Conservation (phyloP, 1,284 basidiomycete species). For the Malassezia psittaci region DNA sequence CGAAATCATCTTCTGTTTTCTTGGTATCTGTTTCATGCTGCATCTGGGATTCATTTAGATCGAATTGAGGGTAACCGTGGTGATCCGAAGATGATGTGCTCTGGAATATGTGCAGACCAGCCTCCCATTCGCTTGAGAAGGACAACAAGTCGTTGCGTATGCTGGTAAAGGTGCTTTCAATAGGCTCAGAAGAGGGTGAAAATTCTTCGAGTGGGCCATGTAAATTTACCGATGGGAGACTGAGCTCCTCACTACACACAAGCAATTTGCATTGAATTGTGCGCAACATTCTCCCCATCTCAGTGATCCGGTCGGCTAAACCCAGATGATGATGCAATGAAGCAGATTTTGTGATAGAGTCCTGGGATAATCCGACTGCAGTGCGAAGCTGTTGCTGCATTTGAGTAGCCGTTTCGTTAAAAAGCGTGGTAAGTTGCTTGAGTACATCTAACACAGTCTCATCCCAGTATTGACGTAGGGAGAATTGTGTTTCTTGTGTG, state of each 20-base stretch:
- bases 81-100: background rate
- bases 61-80: no score
- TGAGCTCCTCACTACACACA: slow-evolving; percentile 36
- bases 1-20: background rate
- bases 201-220: slow-evolving; percentile 23
- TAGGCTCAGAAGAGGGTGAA: background rate
- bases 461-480: slow-evolving; percentile 13
- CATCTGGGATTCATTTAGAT: background rate
- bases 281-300: slow-evolving; percentile 36
- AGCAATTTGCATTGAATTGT: slow-evolving; percentile 44
- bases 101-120: slow-evolving; percentile 22
- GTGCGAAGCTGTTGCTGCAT: slow-evolving; percentile 1
- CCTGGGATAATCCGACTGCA: background rate
- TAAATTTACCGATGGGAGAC: slow-evolving; percentile 21
- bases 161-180: slow-evolving; percentile 24
- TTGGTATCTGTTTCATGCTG: background rate
- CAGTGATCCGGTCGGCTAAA: slow-evolving; percentile 30
- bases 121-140: slow-evolving; percentile 41
- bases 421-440: background rate
- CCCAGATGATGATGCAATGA: slow-evolving; percentile 20
- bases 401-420: background rate
- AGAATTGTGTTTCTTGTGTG: background rate
- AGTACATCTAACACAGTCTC: slow-evolving; percentile 5
- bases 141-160: slow-evolving; percentile 37
- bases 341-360: background rate